phyloP scores from a whole-genome alignment of 1,284 basidiomycete genomes.

The Apiotrichum montevideense region DNA sequence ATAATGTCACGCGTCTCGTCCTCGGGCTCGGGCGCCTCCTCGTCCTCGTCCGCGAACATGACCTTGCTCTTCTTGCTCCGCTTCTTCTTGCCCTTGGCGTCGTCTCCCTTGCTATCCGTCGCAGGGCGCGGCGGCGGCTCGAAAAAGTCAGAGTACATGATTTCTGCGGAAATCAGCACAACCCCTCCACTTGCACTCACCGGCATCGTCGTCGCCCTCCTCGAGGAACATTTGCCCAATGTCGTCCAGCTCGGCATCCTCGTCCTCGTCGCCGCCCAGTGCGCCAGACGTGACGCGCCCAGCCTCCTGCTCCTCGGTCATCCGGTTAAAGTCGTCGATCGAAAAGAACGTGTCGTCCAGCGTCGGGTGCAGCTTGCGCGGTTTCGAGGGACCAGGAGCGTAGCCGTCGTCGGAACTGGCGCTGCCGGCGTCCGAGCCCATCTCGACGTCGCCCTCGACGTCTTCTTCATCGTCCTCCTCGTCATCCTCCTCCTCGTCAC shows the following conservation, averaged over 20 bases:
- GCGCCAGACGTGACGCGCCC: slow-evolving; percentile 58
- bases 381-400: slow-evolving; percentile 38
- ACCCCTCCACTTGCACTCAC: slow-evolving; percentile 20
- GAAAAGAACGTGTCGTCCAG: slow-evolving; percentile 95
- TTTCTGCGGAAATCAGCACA: slow-evolving; percentile 22
- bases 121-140: slow-evolving; percentile 46
- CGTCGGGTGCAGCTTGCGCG: slow-evolving; percentile 49
- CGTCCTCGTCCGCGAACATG: slow-evolving; percentile 24
- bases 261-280: slow-evolving; percentile 51
- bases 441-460: slow-evolving; percentile 17
- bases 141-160: slow-evolving; percentile 58
- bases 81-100: slow-evolving; percentile 38
- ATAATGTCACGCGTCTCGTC: slow-evolving; percentile 46
- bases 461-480: slow-evolving; percentile 52
- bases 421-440: slow-evolving; percentile 19
- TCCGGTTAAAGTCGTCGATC: slow-evolving; percentile 78
- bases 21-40: slow-evolving; percentile 32
- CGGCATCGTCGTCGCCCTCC: slow-evolving; percentile 44
- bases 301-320: slow-evolving; percentile 75
- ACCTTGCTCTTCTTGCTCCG: slow-evolving; percentile 40
- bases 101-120: slow-evolving; percentile 27
- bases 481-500: slow-evolving; percentile 53
- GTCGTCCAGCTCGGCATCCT: slow-evolving; percentile 53
- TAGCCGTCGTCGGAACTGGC: slow-evolving; percentile 15
- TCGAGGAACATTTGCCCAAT: slow-evolving; percentile 36